These are phyloP conservation scores for Pythium inflatum DNA, from an alignment of 352 stramenopile species.

Conservation along the genomic window DNA sequence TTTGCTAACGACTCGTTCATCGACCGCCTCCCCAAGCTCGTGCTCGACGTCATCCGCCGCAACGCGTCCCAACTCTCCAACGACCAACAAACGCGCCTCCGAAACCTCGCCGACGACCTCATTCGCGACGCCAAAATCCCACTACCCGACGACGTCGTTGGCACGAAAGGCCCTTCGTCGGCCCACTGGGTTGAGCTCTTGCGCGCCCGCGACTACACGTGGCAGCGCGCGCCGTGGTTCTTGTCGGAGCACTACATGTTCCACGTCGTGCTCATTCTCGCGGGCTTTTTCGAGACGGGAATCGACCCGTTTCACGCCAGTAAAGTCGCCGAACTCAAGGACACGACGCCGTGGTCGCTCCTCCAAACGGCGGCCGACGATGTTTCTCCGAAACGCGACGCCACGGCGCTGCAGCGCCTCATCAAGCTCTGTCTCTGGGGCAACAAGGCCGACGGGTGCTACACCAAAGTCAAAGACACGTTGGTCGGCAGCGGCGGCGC, in stretches of 20 bases:
- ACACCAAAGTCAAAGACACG: slow-evolving; percentile 76
- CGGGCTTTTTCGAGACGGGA: slow-evolving; percentile 61
- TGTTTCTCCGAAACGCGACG: too few species aligned
- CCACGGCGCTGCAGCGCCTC: slow-evolving; percentile 50
- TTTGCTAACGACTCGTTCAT: slow-evolving; percentile 75
- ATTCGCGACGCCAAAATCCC: slow-evolving; percentile 49
- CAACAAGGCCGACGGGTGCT: slow-evolving; percentile 79
- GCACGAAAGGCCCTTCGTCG: slow-evolving; percentile 44
- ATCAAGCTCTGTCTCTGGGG: slow-evolving; percentile 80
- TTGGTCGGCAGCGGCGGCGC: slow-evolving; percentile 55
- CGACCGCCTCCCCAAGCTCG: slow-evolving; percentile 56
- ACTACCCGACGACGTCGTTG: slow-evolving; percentile 45
- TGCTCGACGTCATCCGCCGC: slow-evolving; percentile 56
- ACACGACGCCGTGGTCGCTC: slow-evolving; percentile 57
- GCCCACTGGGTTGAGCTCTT: slow-evolving; percentile 55
- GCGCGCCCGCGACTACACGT: slow-evolving; percentile 52
- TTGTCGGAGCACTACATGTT: slow-evolving; percentile 79
- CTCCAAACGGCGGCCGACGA: slow-evolving; percentile 39
- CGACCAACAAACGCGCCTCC: slow-evolving; percentile 40
- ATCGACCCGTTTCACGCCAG: slow-evolving; percentile 73
- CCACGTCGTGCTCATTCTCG: slow-evolving; percentile 63
- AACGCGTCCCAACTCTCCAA: slow-evolving; percentile 49
- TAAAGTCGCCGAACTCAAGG: slow-evolving; percentile 61
- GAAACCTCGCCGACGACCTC: slow-evolving; percentile 53
- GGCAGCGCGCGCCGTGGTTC: slow-evolving; percentile 80